These are phyloP conservation scores for Yamadazyma diddensiae DNA, from an alignment of 1,139 yeast species.

Conservation along the genomic window DNA sequence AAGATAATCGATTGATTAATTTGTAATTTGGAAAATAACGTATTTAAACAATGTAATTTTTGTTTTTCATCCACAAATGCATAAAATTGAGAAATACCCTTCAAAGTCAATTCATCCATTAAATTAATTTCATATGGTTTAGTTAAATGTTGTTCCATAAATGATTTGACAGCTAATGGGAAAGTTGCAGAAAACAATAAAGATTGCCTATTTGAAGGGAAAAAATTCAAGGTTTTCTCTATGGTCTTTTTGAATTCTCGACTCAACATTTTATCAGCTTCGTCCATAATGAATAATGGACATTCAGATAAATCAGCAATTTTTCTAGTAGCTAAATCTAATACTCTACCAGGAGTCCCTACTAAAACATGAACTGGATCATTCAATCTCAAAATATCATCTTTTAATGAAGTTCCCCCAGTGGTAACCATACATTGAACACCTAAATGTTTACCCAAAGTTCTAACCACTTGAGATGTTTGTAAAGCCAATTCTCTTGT, in stretches of 20 bases:
- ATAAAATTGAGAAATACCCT: constrained; percentile 95
- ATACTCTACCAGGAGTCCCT: constrained; percentile 95
- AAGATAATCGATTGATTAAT: constrained; percentile 95
- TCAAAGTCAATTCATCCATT: constrained; percentile 94
- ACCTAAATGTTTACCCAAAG: constrained; percentile 93
- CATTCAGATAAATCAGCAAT: constrained; percentile 87
- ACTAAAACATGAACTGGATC: constrained; percentile 91
- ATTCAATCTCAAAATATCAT: constrained; percentile 88
- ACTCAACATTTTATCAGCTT: constrained; percentile 95
- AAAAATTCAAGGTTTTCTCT: constrained; percentile 79
- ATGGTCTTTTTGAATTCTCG: constrained; percentile 87
- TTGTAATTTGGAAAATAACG: constrained; percentile 88
- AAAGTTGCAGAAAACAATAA: constrained; percentile 92
- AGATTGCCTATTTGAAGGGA: constrained; percentile 82
- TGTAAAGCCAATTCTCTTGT: constrained; percentile 96
- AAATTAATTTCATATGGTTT: constrained; percentile 94
- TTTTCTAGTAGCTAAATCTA: constrained; percentile 87
- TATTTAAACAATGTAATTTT: constrained; percentile 92
- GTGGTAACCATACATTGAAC: constrained; percentile 97
- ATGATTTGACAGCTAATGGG: constrained; percentile 89
- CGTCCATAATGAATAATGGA: constrained; percentile 94
- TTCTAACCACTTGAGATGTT: constrained; percentile 95
- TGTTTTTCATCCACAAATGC: constrained; percentile 97
- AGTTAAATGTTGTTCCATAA: constrained; percentile 87
- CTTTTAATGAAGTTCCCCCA: constrained; percentile 94